Evolutionary conservation across 495 filamentous ascomycete species (phyloP).

Genomic region (Lophiotrema nucula): DNA sequence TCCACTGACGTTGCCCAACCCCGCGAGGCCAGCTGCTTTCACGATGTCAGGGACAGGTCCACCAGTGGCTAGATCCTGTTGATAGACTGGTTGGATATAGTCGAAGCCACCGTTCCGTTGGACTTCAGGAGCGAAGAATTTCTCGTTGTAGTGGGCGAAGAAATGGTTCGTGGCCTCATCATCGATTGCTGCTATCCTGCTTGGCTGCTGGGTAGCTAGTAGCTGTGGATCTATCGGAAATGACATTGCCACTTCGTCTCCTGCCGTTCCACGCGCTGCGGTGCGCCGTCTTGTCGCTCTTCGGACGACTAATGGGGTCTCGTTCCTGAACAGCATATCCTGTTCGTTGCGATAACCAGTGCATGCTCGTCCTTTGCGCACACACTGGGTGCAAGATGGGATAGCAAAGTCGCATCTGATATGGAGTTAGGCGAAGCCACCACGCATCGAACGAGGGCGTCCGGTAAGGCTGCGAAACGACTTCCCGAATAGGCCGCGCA

Average conservation of each 20-base stretch:
- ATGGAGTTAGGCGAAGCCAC: no score
- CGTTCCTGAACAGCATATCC: constrained; percentile 11
- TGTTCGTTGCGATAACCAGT: constrained; percentile 11
- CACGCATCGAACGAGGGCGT: no score
- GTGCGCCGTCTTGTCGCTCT: no score
- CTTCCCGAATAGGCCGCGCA: no score
- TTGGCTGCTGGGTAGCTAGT: constrained; percentile 6
- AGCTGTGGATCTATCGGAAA: not conserved
- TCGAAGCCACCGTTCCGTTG: constrained; percentile 3
- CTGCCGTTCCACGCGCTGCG: no score
- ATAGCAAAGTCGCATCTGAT: constrained; percentile 13
- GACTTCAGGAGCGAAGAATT: constrained; percentile 9
- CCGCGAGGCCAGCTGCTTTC: constrained; percentile 10
- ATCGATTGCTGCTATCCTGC: constrained; percentile 2
- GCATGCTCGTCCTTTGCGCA: constrained; percentile 13
- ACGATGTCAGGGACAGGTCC: constrained; percentile 18
- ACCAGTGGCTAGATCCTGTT: not conserved
- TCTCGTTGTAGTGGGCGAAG: constrained; percentile 20
- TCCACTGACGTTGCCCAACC: constrained; percentile 1
- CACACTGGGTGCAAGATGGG: constrained; percentile 14
- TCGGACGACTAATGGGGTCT: constrained; percentile 2
- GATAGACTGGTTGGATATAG: constrained; percentile 9
- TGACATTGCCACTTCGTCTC: no score
- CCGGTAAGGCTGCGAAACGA: not conserved
- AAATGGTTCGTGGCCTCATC: constrained; percentile 14